Percentiles rank a stretch among this genome's conserved stretches.
These are phyloP conservation scores for Thalassiosira exigua DNA, from an alignment of 352 stramenopile genomes.

Conservation along the genomic window DNA sequence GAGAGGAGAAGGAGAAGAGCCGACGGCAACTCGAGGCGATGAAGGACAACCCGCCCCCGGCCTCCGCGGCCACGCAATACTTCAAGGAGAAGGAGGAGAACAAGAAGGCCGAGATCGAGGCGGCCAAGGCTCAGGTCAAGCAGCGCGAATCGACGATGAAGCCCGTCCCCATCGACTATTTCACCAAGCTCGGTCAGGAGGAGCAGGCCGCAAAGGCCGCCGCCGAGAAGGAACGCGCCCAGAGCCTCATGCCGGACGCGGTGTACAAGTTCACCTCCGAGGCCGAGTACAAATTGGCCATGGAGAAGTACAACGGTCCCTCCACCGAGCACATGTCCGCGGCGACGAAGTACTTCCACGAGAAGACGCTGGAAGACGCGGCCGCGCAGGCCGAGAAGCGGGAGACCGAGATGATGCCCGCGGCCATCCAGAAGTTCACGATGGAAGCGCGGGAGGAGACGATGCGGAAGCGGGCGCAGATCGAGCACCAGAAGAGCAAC, in stretches of 20 bases:
- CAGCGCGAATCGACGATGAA: too few relatives aligned
- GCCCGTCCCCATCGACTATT: too few relatives aligned
- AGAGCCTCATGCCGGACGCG: neutral
- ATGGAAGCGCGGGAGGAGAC: neutral
- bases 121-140: too few relatives aligned
- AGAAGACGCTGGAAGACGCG: neutral
- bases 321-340: too few relatives aligned
- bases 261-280: neutral
- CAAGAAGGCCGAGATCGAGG: too few relatives aligned
- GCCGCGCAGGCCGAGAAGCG: neutral
- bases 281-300: neutral
- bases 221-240: neutral
- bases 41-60: neutral
- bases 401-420: neutral
- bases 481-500: neutral
- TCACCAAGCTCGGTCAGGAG: too few relatives aligned
- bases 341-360: neutral
- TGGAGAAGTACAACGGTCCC: too few relatives aligned
- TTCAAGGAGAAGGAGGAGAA: neutral
- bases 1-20: neutral
- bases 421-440: conserved; percentile 15
- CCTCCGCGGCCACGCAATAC: neutral
- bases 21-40: neutral
- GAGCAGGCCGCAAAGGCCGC: too few relatives aligned
- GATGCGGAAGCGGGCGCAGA: neutral